Conservation (phyloP, 257 asterid species). For the Euphrasia confusa region DNA sequence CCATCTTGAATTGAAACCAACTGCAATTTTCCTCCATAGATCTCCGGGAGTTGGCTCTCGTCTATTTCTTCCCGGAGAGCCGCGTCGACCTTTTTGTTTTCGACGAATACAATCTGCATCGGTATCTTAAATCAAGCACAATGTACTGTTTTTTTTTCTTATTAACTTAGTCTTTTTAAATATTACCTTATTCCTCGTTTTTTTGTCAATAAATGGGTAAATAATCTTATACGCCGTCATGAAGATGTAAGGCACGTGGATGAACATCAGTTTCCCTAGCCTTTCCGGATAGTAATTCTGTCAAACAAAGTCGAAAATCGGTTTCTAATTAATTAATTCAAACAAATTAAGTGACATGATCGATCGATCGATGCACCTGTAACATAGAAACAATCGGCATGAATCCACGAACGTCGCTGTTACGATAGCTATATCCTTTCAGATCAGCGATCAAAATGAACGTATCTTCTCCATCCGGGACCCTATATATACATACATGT, state of each 20-base stretch:
- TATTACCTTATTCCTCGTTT: constrained; percentile 63
- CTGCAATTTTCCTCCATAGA: constrained; percentile 73
- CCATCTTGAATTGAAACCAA: constrained; percentile 64
- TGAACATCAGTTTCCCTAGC: constrained; percentile 46
- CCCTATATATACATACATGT: constrained; percentile 27
- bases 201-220: constrained; percentile 64
- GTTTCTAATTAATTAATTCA: too few relatives aligned
- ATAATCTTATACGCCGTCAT: constrained; percentile 66
- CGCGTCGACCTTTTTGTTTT: constrained; percentile 36
- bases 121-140: background rate
- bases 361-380: constrained; percentile 40
- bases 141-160: too few relatives aligned
- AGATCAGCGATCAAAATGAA: constrained; percentile 65
- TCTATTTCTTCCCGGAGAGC: constrained; percentile 67
- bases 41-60: constrained; percentile 67
- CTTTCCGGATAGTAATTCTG: constrained; percentile 93
- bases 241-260: constrained; percentile 66
- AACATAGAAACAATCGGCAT: constrained; percentile 49
- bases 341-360: too few relatives aligned
- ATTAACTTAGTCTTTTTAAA: too few relatives aligned
- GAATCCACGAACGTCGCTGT: constrained; percentile 53
- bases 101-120: constrained; percentile 54
- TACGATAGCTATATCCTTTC: constrained; percentile 59
- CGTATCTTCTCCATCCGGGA: constrained; percentile 52
- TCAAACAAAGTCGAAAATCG: background rate